A percentile compares a stretch with the other conserved stretches of the same genome.
Conservation (phyloP, 2,329 filamentous ascomycete species). For the Neospermospora avenae region DNA sequence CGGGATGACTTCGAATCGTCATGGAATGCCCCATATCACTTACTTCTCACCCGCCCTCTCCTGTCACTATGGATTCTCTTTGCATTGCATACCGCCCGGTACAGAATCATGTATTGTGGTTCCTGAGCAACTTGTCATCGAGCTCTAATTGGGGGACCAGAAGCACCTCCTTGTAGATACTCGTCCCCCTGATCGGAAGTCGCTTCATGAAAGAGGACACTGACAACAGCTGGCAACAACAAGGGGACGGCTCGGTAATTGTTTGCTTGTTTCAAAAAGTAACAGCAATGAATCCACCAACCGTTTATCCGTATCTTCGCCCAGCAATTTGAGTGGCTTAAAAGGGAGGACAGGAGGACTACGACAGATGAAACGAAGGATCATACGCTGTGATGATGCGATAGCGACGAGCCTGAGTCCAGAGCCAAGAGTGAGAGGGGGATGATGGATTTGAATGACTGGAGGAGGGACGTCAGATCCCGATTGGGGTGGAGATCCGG, state of each 20-base stretch:
- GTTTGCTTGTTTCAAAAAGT: background rate
- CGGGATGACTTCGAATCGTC: background rate
- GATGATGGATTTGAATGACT: background rate
- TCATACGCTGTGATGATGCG: background rate
- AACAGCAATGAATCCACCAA: background rate
- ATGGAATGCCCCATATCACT: background rate
- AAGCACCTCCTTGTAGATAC: background rate
- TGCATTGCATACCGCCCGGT: background rate
- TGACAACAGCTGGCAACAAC: background rate
- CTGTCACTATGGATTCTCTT: background rate
- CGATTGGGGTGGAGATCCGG: background rate
- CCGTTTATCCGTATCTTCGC: background rate
- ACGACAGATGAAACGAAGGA: slow-evolving; percentile 1
- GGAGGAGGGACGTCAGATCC: background rate
- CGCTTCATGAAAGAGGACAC: background rate
- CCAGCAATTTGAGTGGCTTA: background rate
- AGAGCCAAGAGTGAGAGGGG: background rate
- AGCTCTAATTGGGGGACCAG: background rate
- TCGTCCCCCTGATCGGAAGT: background rate
- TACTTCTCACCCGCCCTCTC: background rate
- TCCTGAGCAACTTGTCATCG: background rate
- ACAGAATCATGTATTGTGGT: background rate
- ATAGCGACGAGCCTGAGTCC: background rate
- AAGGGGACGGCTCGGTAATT: background rate
- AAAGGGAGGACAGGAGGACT: background rate